A percentile compares a stretch with the other conserved stretches of the same genome.
Conservation (phyloP, 2,329 filamentous ascomycete genomes). For the Drechslerella stenobrocha region DNA sequence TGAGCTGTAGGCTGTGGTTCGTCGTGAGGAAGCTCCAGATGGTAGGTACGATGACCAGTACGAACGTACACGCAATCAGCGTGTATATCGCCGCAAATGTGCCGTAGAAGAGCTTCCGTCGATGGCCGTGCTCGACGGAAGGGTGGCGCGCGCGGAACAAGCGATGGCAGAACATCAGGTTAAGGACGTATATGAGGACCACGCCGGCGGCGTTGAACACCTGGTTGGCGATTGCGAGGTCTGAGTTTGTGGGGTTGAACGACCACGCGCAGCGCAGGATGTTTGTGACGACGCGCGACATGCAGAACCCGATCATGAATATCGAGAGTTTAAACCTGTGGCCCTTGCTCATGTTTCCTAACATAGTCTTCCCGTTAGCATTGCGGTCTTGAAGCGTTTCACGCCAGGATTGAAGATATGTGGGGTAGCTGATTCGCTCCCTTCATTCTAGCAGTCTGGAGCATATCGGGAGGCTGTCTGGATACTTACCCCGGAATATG, state of each 20-base stretch:
- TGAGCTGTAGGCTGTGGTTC: conserved; percentile 15
- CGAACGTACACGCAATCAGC: conserved; percentile 57
- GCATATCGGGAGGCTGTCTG: no score
- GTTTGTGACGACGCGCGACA: conserved; percentile 57
- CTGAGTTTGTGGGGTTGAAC: conserved; percentile 56
- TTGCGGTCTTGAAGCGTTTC: no score
- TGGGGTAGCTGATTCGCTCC: no score
- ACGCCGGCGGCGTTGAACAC: conserved; percentile 75
- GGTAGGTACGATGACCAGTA: conserved; percentile 28
- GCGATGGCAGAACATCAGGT: conserved; percentile 75
- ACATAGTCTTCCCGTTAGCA: no score
- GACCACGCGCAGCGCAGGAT: conserved; percentile 63
- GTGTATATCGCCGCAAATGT: conserved; percentile 65
- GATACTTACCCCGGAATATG: conserved; percentile 41
- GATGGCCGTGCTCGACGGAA: conserved; percentile 26
- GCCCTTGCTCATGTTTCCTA: conserved; percentile 54
- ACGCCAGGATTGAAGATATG: no score
- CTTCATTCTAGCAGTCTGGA: no score
- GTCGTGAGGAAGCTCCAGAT: conserved; percentile 39
- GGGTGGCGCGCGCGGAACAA: conserved; percentile 75
- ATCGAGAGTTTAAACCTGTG: conserved; percentile 57
- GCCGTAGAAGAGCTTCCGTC: conserved; percentile 62
- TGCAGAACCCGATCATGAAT: conserved; percentile 51
- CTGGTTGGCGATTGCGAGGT: conserved; percentile 64
- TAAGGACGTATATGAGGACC: conserved; percentile 74